Conservation (phyloP, 306 rosid genomes). For the Prunus mongolica region DNA sequence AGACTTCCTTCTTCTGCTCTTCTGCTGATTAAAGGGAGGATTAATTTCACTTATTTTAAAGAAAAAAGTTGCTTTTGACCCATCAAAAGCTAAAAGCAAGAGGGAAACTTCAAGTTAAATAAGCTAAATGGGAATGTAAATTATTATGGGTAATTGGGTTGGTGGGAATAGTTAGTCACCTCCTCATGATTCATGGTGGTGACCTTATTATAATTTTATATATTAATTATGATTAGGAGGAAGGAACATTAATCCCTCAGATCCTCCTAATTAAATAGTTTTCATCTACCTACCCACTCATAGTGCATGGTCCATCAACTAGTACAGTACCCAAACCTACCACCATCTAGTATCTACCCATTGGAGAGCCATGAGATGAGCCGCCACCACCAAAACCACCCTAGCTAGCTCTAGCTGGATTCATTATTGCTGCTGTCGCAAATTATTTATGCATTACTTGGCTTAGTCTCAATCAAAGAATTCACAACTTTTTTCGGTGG, state of each 20-base stretch:
- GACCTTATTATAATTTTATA: background rate
- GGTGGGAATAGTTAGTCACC: background rate
- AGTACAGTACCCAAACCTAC: slow-evolving; percentile 14
- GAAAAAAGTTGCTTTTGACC: background rate
- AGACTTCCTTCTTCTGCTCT: background rate
- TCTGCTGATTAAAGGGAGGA: background rate
- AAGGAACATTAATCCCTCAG: background rate
- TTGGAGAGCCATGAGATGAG: background rate
- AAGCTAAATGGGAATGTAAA: background rate
- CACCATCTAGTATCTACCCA: slow-evolving; percentile 11
- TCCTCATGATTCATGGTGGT: background rate
- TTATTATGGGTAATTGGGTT: background rate
- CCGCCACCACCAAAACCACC: background rate
- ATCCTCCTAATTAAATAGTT: background rate
- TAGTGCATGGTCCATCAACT: slow-evolving; percentile 13
- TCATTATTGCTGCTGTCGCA: background rate
- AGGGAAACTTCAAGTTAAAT: background rate
- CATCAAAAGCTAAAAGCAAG: background rate
- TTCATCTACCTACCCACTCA: slow-evolving; percentile 18
- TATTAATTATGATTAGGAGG: background rate
- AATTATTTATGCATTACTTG: background rate
- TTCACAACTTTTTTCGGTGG: too few species aligned
- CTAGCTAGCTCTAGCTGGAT: background rate
- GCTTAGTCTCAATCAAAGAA: too few species aligned
- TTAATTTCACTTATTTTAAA: too few species aligned